These are phyloP conservation scores for Nicotiana otophora DNA, from an alignment of 257 asterid species.

Conservation along the genomic window DNA sequence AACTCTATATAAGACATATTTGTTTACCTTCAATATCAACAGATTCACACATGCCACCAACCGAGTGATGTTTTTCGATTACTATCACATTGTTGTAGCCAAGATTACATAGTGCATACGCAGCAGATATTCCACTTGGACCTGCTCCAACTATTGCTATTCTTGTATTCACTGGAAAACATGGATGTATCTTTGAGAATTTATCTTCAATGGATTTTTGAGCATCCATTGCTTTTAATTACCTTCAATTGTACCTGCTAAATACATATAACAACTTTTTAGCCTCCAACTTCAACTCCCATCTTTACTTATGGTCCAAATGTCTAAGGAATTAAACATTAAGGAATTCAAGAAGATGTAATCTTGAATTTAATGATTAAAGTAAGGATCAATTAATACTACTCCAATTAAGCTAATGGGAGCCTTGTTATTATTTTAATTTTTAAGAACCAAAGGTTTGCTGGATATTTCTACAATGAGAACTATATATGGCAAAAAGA, in stretches of 20 bases:
- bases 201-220: constrained; percentile 50
- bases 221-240: constrained; percentile 25
- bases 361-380: neutral
- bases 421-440: neutral
- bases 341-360: neutral
- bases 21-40: constrained; percentile 63
- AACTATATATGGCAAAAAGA: neutral
- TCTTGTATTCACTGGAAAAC: constrained; percentile 45
- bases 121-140: constrained; percentile 83
- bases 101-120: constrained; percentile 58
- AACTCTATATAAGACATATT: neutral
- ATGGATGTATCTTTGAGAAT: constrained; percentile 62
- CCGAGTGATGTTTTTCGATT: constrained; percentile 72
- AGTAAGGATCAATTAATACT: neutral
- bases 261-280: neutral
- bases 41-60: constrained; percentile 88
- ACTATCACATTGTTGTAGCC: constrained; percentile 65
- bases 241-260: neutral
- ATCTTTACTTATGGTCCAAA: neutral
- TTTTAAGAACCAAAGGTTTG: neutral
- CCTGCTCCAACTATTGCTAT: constrained; percentile 78
- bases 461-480: neutral
- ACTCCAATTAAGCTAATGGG: neutral
- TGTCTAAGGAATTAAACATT: too few species aligned
- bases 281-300: constrained; percentile 4